Base-by-base conservation (phyloP, 1,284 basidiomycete species). In the Rhodotorula glutinis region DNA sequence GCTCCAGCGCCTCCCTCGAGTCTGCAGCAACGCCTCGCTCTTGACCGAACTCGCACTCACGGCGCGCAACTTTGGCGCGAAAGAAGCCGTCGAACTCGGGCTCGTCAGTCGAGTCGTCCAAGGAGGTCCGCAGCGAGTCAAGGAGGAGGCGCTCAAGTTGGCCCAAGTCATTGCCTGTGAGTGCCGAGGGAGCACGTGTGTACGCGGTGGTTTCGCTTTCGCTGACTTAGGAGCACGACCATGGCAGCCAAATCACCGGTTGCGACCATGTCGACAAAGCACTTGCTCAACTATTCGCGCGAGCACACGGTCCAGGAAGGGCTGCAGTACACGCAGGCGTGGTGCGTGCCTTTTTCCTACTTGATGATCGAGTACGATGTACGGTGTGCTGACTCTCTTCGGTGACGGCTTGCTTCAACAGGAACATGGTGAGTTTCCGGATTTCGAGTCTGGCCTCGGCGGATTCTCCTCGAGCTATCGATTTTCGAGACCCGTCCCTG, bases 241-340 rank as follows among this genome's bases (percentile, higher is more conserved):
- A 2, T 3, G 3, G 17, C 53, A 75, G 75, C 70, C 53, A 94
- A 94, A 80, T 89, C 88, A 46, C 92, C 93, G 0, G 81, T 96
- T 0, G 92, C 92, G 0, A 86, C 91, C 0, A 75, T 84, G 0
- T 86, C 88, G 2, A 89, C 91, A n/a, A 96, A 96, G 81, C 86
- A 86, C 67, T 79, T 94, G 3, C 74, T 85, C 67, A 81, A 82
- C 57, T 76, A 77, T 58, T 71, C 72, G 62, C 63, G 67, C 14
- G 69, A 74, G 54, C 71, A 66, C 67, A 90, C 89, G 47, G 87
- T 94, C 14, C 79, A 84, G 14, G 88, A 92, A 67, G 92, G 72
- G 14, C 41, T 73, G 8, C 58, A 68, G 30, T 72, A 71, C 46
- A 65, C 67, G 8, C 60, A 54, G 25, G 60, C 69, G 1, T 73